Conservation (phyloP, 2,329 filamentous ascomycete species). For the Diplodia scrobiculata region DNA sequence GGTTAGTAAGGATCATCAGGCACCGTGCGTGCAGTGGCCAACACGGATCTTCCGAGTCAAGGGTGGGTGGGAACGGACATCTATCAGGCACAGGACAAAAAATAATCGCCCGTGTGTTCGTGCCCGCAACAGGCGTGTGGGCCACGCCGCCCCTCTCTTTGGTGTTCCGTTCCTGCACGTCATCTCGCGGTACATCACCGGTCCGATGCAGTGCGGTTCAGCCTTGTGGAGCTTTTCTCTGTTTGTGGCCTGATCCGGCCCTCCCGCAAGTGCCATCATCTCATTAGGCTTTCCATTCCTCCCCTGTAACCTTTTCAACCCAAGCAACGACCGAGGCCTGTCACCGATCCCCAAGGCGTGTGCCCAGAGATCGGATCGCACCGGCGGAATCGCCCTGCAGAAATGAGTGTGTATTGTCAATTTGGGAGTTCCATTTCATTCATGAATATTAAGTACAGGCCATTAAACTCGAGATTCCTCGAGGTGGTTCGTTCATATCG, state of each 20-base stretch:
- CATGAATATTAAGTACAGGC: conserved; percentile 18
- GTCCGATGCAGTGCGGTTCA: conserved; percentile 18
- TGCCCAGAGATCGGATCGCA: conserved; percentile 2
- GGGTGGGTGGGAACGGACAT: background rate
- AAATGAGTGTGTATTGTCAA: background rate
- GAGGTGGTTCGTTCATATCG: background rate
- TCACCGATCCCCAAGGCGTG: background rate
- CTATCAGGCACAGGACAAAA: background rate
- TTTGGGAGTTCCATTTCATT: conserved; percentile 7
- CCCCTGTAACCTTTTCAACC: background rate
- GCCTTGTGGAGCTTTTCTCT: conserved; percentile 15
- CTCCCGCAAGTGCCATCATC: background rate
- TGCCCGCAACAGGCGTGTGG: conserved; percentile 7
- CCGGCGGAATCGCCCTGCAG: background rate
- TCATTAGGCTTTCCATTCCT: conserved; percentile 16
- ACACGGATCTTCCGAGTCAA: conserved; percentile 20
- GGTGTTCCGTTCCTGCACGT: conserved; percentile 18
- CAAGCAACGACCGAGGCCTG: background rate
- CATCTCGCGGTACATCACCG: conserved; percentile 21
- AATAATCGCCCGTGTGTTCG: conserved; percentile 8
- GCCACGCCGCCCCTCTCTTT: conserved; percentile 3
- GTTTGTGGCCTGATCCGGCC: conserved; percentile 12
- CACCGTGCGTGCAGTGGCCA: conserved; percentile 18
- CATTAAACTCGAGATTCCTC: background rate
- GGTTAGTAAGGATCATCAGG: conserved; percentile 13